Conservation (phyloP, 345 rosid genomes). For the Sapria himalayana region DNA sequence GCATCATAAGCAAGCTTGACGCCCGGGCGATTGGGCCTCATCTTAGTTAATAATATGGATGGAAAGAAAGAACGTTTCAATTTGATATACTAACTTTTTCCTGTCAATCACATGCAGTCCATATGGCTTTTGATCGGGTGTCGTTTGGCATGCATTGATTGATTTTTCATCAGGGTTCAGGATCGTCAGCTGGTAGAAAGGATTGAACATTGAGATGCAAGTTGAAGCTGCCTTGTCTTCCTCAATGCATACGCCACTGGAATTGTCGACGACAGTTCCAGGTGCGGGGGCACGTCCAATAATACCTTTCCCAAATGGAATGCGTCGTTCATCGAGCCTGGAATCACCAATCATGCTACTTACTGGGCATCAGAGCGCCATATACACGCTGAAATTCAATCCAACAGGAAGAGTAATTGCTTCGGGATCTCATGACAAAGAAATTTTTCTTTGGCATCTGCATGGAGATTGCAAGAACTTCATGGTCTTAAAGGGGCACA, state of each 20-base stretch:
- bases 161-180: too few relatives aligned
- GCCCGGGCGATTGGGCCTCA: too few relatives aligned
- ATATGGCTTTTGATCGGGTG: too few relatives aligned
- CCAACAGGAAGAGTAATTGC: constrained; percentile 72
- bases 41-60: too few relatives aligned
- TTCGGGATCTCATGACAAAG: constrained; percentile 90
- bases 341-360: constrained; percentile 89
- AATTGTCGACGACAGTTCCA: constrained; percentile 52
- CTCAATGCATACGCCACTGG: constrained; percentile 76
- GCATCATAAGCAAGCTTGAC: too few relatives aligned
- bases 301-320: constrained; percentile 37
- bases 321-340: constrained; percentile 56
- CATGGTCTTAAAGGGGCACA: constrained; percentile 91
- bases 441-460: constrained; percentile 75
- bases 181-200: too few relatives aligned
- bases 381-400: constrained; percentile 82
- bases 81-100: too few relatives aligned
- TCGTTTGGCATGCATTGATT: too few relatives aligned
- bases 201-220: too few relatives aligned
- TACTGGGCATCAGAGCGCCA: constrained; percentile 65
- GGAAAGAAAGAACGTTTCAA: too few relatives aligned
- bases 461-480: constrained; percentile 90
- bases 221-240: constrained; percentile 38
- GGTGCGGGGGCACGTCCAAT: constrained; percentile 27
- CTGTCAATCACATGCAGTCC: too few relatives aligned